Conservation (phyloP, 2,329 filamentous ascomycete genomes). For the Leptographium wingfieldii region DNA sequence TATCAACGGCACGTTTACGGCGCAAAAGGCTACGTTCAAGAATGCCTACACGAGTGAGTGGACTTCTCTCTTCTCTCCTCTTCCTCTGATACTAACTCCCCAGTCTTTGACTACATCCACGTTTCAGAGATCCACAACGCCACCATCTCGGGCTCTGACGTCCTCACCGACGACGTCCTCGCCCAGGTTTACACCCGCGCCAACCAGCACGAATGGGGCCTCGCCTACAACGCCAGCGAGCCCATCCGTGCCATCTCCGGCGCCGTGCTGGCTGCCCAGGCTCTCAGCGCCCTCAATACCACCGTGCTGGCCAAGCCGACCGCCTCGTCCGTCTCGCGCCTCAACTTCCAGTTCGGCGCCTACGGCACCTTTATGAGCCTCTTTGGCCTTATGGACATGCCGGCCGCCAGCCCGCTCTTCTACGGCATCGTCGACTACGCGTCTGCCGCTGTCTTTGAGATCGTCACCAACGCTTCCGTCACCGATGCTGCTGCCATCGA, state of each 20-base stretch:
- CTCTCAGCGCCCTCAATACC: conserved; percentile 38
- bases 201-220: conserved; percentile 66
- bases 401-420: conserved; percentile 47
- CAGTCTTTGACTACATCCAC: conserved; percentile 48
- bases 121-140: conserved; percentile 48
- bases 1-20: conserved; percentile 37
- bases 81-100: neutral
- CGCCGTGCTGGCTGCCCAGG: conserved; percentile 42
- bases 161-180: conserved; percentile 48
- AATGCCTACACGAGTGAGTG: conserved; percentile 48
- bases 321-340: conserved; percentile 21
- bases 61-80: neutral
- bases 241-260: conserved; percentile 46
- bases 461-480: conserved; percentile 42
- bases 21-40: conserved; percentile 37
- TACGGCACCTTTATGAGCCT: conserved; percentile 51
- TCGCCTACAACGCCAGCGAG: conserved; percentile 71
- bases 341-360: conserved; percentile 46
- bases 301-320: conserved; percentile 25
- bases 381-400: conserved; percentile 45
- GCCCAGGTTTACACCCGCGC: conserved; percentile 59
- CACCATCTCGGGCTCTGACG: conserved; percentile 42
- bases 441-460: conserved; percentile 67
- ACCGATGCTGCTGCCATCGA: conserved; percentile 22
- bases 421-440: conserved; percentile 74